These are phyloP conservation scores for Nannizziopsis arthrosporioides DNA, from an alignment of 2,329 filamentous ascomycete genomes.

Conservation along the genomic window DNA sequence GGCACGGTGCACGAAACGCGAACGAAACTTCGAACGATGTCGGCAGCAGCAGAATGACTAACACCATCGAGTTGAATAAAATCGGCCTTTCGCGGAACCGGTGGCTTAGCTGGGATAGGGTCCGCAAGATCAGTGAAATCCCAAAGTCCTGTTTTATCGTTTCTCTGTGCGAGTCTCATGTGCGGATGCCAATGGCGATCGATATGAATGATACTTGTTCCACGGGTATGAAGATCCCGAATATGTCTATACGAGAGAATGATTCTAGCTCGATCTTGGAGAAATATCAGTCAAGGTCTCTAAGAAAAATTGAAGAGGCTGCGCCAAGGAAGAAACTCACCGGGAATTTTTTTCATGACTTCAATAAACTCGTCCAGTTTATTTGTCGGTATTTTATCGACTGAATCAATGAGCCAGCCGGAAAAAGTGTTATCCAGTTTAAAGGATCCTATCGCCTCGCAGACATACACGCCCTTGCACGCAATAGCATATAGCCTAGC, in stretches of 20 bases:
- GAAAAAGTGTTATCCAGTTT: slow-evolving; percentile 81
- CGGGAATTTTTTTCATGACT: slow-evolving; percentile 78
- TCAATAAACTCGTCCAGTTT: slow-evolving; percentile 81
- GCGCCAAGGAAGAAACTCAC: slow-evolving; percentile 32
- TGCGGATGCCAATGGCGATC: slow-evolving; percentile 93
- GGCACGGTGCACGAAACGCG: slow-evolving; percentile 88
- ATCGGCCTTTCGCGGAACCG: slow-evolving; percentile 64
- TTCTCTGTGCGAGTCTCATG: slow-evolving; percentile 84
- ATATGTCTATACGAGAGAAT: slow-evolving; percentile 95
- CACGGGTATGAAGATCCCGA: slow-evolving; percentile 82
- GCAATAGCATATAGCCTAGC: slow-evolving; percentile 90
- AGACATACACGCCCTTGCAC: slow-evolving; percentile 85
- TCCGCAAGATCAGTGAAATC: slow-evolving; percentile 82
- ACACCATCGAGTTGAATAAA: slow-evolving; percentile 89
- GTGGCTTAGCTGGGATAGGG: slow-evolving; percentile 60
- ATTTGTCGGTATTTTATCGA: slow-evolving; percentile 84
- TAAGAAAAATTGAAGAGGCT: background rate
- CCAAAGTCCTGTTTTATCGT: slow-evolving; percentile 84
- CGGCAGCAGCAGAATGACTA: slow-evolving; percentile 77
- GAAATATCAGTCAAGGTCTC: background rate
- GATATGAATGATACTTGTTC: slow-evolving; percentile 82
- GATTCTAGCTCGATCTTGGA: slow-evolving; percentile 57
- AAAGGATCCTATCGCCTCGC: slow-evolving; percentile 89
- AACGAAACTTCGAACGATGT: slow-evolving; percentile 89
- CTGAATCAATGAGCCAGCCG: slow-evolving; percentile 84